Conservation (phyloP, 768 basidiomycete species). For the Mycena leptocephala region DNA sequence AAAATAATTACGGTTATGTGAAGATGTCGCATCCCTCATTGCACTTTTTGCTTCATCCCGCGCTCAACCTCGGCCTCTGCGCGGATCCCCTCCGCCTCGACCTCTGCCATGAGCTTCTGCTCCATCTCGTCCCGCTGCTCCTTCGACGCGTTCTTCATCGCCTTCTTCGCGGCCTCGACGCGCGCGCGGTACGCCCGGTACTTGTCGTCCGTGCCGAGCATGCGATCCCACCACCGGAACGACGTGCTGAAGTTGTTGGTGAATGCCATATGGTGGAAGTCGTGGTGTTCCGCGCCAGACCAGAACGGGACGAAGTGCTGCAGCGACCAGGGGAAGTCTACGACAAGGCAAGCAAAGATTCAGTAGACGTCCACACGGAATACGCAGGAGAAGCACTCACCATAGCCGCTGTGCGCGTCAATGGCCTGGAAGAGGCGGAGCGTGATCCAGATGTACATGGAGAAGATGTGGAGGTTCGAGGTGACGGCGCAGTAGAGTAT, state of each 20-base stretch:
- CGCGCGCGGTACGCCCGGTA: conserved; percentile 87
- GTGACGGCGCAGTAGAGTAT: conserved; percentile 88
- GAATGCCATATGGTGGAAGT: conserved; percentile 99
- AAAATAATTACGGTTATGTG: background rate
- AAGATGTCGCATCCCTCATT: conserved; percentile 32
- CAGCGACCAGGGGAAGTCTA: conserved; percentile 97
- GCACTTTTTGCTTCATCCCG: conserved; percentile 55
- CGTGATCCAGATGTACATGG: conserved; percentile 95
- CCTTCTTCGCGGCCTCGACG: conserved; percentile 73
- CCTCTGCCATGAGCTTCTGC: conserved; percentile 75
- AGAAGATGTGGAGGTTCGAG: conserved; percentile 88
- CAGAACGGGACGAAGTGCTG: conserved; percentile 95
- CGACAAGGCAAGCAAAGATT: conserved; percentile 47
- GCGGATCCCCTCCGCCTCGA: conserved; percentile 80
- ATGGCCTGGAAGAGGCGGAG: conserved; percentile 97
- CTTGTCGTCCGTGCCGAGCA: conserved; percentile 93
- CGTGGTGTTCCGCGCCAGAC: conserved; percentile 98
- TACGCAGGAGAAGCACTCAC: conserved; percentile 59
- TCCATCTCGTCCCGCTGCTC: conserved; percentile 72
- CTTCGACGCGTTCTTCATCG: conserved; percentile 67
- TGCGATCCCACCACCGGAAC: conserved; percentile 94
- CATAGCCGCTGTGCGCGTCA: conserved; percentile 97
- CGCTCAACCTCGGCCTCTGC: conserved; percentile 75
- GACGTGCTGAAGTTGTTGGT: conserved; percentile 94
- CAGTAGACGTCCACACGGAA: too few relatives aligned